Base-by-base conservation (phyloP, 176 grass and related monocot species). In the Pontederia paniculata region DNA sequence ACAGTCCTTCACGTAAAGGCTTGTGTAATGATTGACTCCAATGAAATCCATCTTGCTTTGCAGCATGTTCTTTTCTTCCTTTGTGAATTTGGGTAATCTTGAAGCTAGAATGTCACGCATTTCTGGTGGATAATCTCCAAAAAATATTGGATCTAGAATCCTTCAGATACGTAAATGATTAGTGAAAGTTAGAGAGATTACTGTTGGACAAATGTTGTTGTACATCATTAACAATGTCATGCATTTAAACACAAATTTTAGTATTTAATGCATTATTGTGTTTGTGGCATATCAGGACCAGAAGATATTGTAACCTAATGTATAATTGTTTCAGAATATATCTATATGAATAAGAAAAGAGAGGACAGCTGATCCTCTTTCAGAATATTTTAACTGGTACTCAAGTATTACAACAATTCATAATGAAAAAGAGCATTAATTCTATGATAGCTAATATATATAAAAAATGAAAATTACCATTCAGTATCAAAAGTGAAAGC, bases 11-110 rank as follows among this genome's bases (percentile, higher is more conserved):
- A 45, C 63, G 10, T 90, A 90, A 20, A 53, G 56, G 16, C 61
- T 44, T 0, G 86, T 68, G 6, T 90, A 90, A 4, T 85, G 86
- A 25, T 90, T 90, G n/a, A 86, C 8, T 13, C 81, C 87, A 9
- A 90, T 85, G 17, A 85, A 86, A 54, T 90, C 87, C 14, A 44
- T 3, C 62, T 67, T 79, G 47, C 49, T 67, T 10, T 18, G 63
- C 1, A 90, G 57, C 23, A 85, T 5, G 25, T n/a, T 55, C 47
- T 79, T 74, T 48, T 86, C 82, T 37, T 81, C 75, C 0, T 48
- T 2, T 41, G 78, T 78, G 57, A 86, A 88, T 10, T 19, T 57
- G 2, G 85, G 85, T 16, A 88, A n/a, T 52, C 82, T 73, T 2
- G 68, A 79, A 5, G 14, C 37, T 0, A 88, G 5, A 3, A 83